Evolutionary conservation across 2,329 filamentous ascomycete species (phyloP).

Genomic region (Botrytis aclada): DNA sequence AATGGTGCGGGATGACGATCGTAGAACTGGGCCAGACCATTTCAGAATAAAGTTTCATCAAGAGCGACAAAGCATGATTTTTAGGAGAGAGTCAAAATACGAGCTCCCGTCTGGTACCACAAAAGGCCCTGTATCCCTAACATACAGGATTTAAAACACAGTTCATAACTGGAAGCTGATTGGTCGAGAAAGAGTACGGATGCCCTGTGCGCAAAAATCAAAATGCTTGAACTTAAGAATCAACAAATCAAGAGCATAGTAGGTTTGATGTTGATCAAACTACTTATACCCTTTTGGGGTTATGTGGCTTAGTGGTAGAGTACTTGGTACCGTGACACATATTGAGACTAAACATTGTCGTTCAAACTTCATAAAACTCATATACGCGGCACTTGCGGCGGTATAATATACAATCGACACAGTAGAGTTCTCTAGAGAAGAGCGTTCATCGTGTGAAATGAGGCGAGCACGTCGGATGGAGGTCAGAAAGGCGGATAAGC

Average conservation of each 20-base stretch:
- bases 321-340: too few relatives aligned
- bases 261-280: too few relatives aligned
- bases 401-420: neutral
- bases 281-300: too few relatives aligned
- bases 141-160: too few relatives aligned
- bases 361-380: neutral
- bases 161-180: too few relatives aligned
- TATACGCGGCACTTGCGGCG: neutral
- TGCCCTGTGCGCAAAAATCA: too few relatives aligned
- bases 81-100: neutral
- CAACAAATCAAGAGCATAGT: too few relatives aligned
- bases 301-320: too few relatives aligned
- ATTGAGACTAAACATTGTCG: neutral
- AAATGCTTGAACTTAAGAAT: too few relatives aligned
- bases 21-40: neutral
- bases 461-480: neutral
- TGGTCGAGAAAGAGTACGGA: too few relatives aligned
- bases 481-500: neutral
- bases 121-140: too few relatives aligned
- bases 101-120: neutral
- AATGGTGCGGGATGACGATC: neutral
- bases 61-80: neutral
- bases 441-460: neutral
- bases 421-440: neutral
- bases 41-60: neutral